Evolutionary conservation across 768 basidiomycete genomes (phyloP).

Genomic region (Boletellus ananiceps): DNA sequence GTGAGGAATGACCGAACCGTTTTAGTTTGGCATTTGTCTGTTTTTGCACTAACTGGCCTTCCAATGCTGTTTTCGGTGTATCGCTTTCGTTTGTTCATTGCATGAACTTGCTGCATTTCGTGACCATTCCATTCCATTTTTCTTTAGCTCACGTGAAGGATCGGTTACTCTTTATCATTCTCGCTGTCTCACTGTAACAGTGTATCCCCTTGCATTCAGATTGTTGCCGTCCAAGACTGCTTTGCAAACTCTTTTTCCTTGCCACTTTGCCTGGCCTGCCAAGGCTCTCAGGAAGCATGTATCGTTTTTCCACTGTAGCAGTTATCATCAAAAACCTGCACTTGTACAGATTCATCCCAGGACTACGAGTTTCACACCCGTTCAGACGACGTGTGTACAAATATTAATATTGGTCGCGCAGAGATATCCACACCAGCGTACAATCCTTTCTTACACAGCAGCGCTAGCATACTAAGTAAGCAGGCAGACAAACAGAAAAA

Average conservation of each 20-base stretch:
- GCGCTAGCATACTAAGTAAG: not conserved
- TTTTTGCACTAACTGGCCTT: not conserved
- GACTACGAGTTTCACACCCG: not conserved
- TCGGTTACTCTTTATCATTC: not conserved
- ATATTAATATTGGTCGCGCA: not conserved
- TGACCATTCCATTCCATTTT: not conserved
- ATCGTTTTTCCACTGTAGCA: not conserved
- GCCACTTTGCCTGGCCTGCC: not conserved
- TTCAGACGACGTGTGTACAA: not conserved
- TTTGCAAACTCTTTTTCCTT: not conserved
- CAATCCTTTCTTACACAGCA: not conserved
- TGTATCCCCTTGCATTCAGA: not conserved
- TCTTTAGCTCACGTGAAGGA: not conserved
- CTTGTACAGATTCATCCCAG: not conserved
- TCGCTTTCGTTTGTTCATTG: constrained; percentile 3
- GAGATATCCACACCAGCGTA: not conserved
- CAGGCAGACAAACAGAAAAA: not conserved
- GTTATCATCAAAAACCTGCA: not conserved
- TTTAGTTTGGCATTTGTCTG: not conserved
- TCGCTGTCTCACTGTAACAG: constrained; percentile 6
- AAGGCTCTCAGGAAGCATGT: not conserved
- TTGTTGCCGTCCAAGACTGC: not conserved
- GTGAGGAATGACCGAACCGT: not conserved
- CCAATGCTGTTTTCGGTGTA: not conserved
- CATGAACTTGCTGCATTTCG: constrained; percentile 1